Evolutionary conservation across 2,329 filamentous ascomycete species (phyloP), one percentile per base, ranked within the genome.

Genomic region (Lasiodiplodia citricola): DNA sequence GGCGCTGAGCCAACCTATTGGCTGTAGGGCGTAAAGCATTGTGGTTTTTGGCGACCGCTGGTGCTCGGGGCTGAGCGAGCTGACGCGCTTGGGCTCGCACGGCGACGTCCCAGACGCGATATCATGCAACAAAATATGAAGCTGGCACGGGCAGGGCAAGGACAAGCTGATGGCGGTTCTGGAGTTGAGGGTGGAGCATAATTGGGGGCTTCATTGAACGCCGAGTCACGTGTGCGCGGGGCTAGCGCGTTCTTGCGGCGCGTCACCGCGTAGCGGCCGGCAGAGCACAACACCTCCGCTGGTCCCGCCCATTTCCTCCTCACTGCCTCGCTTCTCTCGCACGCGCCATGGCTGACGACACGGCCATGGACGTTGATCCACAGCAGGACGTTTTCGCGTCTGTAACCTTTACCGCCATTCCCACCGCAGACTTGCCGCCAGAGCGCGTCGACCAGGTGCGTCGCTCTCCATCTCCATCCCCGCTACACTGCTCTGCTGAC

Each of bases 331-430:
- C 28, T 35, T 31, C 23, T 10, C 50, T 16, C 23, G 23, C 31
- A n/a, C 23, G 18, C 65, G 21, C 28, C 25, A 67, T 67, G 65
- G 55, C 65, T 50, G 52, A 67, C 21, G 51, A 65, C 52, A 31
- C 51, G 18, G 25, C 52, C n/a, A 65, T 65, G 52, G 60, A 64
- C 11, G 73, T 75, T 0, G 75, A 75, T 63, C 72, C 73, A 3
- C 70, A 52, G 7, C 41, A 23, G 18, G 56, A 21, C 10, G 37
- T 84, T 2, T 84, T 84, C 65, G 72, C 75, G 23, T 79, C 77
- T 28, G 73, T 80, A 28, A 74, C 69, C 50, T 83, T 84, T 71
- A 80, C 80, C 16, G 77, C 84, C 58, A 81, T 84, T n/a, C 81
- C 81, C 13, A 79, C 77, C 70, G 72, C 74, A 21, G 74, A 74